Evolutionary conservation across 768 basidiomycete species (phyloP).

Genomic region (Austroboletus festivus): DNA sequence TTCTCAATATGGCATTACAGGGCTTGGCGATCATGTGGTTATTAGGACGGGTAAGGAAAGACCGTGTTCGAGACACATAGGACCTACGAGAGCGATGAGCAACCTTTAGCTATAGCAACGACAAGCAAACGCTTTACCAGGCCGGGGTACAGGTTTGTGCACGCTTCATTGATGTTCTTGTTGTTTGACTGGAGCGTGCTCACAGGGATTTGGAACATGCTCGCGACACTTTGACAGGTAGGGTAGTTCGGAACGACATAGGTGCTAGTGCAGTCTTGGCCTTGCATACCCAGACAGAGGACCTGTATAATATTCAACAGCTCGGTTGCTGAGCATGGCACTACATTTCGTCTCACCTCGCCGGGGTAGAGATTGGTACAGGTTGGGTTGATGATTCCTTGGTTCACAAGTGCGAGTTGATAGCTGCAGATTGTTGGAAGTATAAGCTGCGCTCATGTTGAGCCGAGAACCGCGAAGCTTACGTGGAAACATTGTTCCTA

Average conservation of each 20-base stretch:
- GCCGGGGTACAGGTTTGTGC: conserved; percentile 54
- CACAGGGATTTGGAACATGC: conserved; percentile 39
- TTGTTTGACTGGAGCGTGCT: conserved; percentile 57
- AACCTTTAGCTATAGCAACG: not conserved
- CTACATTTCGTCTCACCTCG: conserved; percentile 44
- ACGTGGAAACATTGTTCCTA: conserved; percentile 61
- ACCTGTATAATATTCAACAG: no score
- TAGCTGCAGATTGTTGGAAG: no score
- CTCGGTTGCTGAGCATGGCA: no score
- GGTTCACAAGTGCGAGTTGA: not conserved
- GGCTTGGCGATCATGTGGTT: no score
- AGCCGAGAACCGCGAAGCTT: conserved; percentile 18
- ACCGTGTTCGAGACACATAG: conserved; percentile 23
- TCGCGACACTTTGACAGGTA: conserved; percentile 45
- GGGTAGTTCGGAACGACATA: conserved; percentile 41
- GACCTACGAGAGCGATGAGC: conserved; percentile 17
- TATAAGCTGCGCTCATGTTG: no score
- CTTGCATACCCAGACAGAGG: conserved; percentile 55
- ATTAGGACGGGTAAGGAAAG: no score
- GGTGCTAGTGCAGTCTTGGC: conserved; percentile 55
- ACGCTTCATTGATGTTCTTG: conserved; percentile 53
- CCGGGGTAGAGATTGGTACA: conserved; percentile 58
- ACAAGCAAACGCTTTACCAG: conserved; percentile 42
- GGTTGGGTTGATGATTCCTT: conserved; percentile 42
- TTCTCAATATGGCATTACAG: no score